Evolutionary conservation across 2,329 filamentous ascomycete genomes (phyloP).

Genomic region (Fusarium miscanthi): DNA sequence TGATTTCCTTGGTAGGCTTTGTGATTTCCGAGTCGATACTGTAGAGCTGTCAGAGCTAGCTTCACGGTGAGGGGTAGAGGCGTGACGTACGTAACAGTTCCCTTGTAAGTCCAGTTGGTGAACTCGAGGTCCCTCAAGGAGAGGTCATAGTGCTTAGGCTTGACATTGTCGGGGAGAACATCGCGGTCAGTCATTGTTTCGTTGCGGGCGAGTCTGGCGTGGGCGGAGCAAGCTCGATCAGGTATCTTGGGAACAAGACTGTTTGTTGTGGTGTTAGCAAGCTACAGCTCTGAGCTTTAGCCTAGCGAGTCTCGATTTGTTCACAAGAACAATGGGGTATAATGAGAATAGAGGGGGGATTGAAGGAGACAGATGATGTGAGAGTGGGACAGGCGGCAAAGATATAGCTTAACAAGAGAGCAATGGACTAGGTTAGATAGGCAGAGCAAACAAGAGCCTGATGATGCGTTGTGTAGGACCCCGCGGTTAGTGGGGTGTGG

Average conservation of each 20-base stretch:
- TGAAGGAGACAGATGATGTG: not conserved
- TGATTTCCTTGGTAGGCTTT: slow-evolving; percentile 78
- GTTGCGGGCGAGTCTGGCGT: slow-evolving; percentile 50
- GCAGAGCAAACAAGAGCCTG: slow-evolving; percentile 26
- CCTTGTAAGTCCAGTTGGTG: slow-evolving; percentile 79
- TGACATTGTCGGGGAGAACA: slow-evolving; percentile 72
- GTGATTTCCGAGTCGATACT: slow-evolving; percentile 81
- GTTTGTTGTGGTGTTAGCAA: slow-evolving; percentile 26
- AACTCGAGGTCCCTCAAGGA: slow-evolving; percentile 87
- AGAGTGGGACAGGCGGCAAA: not conserved
- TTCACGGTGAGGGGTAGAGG: slow-evolving; percentile 16
- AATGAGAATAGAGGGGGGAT: slow-evolving; percentile 2
- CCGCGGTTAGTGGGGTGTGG: slow-evolving; percentile 36
- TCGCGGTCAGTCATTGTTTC: slow-evolving; percentile 68
- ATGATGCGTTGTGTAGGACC: slow-evolving; percentile 30
- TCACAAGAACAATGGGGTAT: slow-evolving; percentile 4
- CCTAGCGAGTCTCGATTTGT: slow-evolving; percentile 21
- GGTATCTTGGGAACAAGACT: slow-evolving; percentile 45
- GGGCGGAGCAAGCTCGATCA: slow-evolving; percentile 51
- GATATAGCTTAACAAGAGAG: slow-evolving; percentile 17
- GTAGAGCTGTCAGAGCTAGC: slow-evolving; percentile 24
- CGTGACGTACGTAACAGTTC: slow-evolving; percentile 70
- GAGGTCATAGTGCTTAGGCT: slow-evolving; percentile 87
- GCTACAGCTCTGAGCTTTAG: slow-evolving; percentile 39
- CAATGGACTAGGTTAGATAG: slow-evolving; percentile 2